Conservation (phyloP, 345 rosid species). For the Salix purpurea region DNA sequence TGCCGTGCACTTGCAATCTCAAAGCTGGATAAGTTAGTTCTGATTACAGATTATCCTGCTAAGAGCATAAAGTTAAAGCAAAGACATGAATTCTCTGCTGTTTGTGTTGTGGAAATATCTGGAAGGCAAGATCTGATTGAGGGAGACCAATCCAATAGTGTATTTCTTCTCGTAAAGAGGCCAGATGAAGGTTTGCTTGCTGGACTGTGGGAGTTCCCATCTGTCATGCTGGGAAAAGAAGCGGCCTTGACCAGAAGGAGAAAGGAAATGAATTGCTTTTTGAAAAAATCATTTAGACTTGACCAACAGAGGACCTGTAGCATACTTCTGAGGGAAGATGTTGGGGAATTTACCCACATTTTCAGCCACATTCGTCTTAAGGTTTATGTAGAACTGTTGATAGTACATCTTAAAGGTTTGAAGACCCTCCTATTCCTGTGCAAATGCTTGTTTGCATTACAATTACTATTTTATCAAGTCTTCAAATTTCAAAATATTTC, state of each 20-base stretch:
- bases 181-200: conserved; percentile 87
- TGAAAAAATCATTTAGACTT: conserved; percentile 57
- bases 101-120: conserved; percentile 75
- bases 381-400: conserved; percentile 64
- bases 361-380: conserved; percentile 82
- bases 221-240: conserved; percentile 52
- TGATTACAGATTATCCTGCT: conserved; percentile 70
- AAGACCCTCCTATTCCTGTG: background rate
- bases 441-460: background rate
- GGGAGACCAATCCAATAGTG: conserved; percentile 39
- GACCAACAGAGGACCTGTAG: conserved; percentile 40
- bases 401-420: conserved; percentile 55
- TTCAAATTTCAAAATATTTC: background rate
- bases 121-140: conserved; percentile 22
- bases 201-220: conserved; percentile 97
- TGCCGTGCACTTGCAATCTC: conserved; percentile 63
- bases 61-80: conserved; percentile 67
- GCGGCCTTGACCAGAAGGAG: conserved; percentile 48
- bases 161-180: conserved; percentile 73
- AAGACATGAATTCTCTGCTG: conserved; percentile 62
- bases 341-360: conserved; percentile 80
- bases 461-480: background rate
- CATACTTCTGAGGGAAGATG: conserved; percentile 51
- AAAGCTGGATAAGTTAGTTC: conserved; percentile 36
- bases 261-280: conserved; percentile 44